These are phyloP conservation scores for Lactifluus piperatus DNA, from an alignment of 768 basidiomycete species.

Conservation along the genomic window DNA sequence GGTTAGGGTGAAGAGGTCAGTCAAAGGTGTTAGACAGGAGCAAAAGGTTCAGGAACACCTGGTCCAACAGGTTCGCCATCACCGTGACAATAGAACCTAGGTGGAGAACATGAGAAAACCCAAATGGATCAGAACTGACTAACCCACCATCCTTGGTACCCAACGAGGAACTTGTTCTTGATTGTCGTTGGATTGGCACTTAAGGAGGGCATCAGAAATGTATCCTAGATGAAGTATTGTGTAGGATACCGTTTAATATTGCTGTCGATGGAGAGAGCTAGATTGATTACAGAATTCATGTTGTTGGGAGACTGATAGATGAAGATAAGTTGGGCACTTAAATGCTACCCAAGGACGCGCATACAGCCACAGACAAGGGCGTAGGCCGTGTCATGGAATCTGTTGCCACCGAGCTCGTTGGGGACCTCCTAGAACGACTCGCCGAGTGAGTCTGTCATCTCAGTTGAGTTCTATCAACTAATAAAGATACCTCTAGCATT, in stretches of 20 bases:
- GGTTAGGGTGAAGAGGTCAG: not conserved
- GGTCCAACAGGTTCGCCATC: constrained; percentile 61
- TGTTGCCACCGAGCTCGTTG: not conserved
- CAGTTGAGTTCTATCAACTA: not conserved
- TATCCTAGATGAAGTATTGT: not conserved
- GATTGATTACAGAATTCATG: not conserved
- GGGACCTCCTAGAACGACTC: not conserved
- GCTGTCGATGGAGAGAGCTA: constrained; percentile 16
- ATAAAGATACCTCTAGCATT: constrained; percentile 18
- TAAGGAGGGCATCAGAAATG: not conserved
- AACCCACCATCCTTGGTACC: constrained; percentile 82
- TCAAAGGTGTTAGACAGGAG: not conserved
- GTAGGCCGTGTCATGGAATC: constrained; percentile 4
- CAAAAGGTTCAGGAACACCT: constrained; percentile 30
- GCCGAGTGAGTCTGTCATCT: not conserved
- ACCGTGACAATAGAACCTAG: constrained; percentile 64
- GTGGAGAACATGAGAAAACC: not conserved
- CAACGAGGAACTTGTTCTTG: constrained; percentile 76
- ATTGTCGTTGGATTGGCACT: constrained; percentile 69
- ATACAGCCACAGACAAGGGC: no score
- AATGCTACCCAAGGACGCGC: not conserved
- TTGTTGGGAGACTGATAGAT: not conserved
- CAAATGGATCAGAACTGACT: not conserved
- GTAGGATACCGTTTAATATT: constrained; percentile 12
- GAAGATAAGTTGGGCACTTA: not conserved